phyloP scores from a whole-genome alignment of 345 rosid species.

The Cochlearia excelsa region DNA sequence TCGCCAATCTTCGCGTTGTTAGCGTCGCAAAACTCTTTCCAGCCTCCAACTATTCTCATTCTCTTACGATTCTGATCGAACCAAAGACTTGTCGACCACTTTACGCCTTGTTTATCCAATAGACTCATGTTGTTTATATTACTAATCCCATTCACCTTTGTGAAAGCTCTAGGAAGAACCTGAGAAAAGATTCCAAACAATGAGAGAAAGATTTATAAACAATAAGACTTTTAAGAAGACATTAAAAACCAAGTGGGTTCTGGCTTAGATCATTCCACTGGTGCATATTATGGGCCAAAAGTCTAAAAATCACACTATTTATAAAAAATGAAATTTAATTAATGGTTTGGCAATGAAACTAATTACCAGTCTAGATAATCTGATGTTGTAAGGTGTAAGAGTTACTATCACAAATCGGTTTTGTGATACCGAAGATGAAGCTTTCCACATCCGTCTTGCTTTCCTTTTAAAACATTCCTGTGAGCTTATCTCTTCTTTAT shows the following conservation, averaged over 20 bases:
- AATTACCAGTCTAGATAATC: background rate
- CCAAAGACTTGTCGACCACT: constrained; percentile 15
- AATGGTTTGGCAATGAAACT: constrained; percentile 11
- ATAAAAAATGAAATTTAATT: no score
- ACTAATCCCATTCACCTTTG: constrained; percentile 10
- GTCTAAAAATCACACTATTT: no score
- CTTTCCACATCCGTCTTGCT: background rate
- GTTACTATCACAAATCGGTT: constrained; percentile 17
- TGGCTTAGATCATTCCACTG: no score
- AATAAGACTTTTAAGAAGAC: no score
- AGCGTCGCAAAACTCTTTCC: background rate
- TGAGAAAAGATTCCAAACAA: background rate
- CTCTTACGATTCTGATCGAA: background rate
- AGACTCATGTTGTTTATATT: constrained; percentile 4
- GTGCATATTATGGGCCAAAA: no score
- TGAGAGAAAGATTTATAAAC: background rate
- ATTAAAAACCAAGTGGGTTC: background rate
- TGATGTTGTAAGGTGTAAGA: background rate
- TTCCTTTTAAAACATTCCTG: background rate
- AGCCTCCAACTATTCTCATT: background rate
- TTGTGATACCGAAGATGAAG: constrained; percentile 12
- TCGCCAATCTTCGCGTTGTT: constrained; percentile 3
- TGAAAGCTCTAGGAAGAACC: constrained; percentile 1
- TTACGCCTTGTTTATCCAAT: constrained; percentile 18
- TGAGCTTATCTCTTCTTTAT: background rate